A percentile compares a stretch with the other conserved stretches of the same genome.
These are phyloP conservation scores for Epichloe hybrida DNA, from an alignment of 2,329 filamentous ascomycete species.

Conservation along the genomic window DNA sequence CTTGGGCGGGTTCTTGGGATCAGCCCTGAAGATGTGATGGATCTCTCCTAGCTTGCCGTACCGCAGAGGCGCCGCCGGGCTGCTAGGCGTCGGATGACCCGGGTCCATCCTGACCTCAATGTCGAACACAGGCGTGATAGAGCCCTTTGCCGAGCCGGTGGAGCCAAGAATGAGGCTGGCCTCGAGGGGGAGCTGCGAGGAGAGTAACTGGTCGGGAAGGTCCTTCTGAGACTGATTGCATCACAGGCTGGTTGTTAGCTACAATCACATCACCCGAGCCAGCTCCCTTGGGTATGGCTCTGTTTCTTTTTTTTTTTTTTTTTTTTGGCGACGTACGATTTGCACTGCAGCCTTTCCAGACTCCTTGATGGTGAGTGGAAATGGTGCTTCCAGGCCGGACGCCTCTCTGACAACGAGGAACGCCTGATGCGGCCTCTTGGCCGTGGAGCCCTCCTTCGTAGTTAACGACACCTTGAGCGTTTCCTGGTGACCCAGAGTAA, in stretches of 20 bases:
- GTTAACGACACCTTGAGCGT: slow-evolving; percentile 73
- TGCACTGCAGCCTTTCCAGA: slow-evolving; percentile 77
- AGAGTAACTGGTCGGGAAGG: slow-evolving; percentile 69
- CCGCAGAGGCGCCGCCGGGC: slow-evolving; percentile 56
- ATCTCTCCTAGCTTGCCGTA: slow-evolving; percentile 80
- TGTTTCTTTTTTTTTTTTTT: background rate
- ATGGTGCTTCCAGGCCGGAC: slow-evolving; percentile 74
- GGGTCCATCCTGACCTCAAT: slow-evolving; percentile 53
- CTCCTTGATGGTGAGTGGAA: slow-evolving; percentile 71
- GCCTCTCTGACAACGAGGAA: slow-evolving; percentile 74
- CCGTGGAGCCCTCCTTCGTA: slow-evolving; percentile 61
- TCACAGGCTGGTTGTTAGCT: background rate
- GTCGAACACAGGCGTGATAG: slow-evolving; percentile 59
- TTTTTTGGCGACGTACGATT: slow-evolving; percentile 46
- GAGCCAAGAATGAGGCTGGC: slow-evolving; percentile 79
- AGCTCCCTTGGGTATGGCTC: background rate
- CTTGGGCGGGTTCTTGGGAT: slow-evolving; percentile 67
- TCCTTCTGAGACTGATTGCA: slow-evolving; percentile 65
- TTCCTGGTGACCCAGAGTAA: slow-evolving; percentile 55
- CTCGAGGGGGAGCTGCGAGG: slow-evolving; percentile 51
- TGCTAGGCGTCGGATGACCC: slow-evolving; percentile 40
- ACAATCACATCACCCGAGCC: background rate
- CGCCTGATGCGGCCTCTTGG: slow-evolving; percentile 83
- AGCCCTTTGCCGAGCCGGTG: slow-evolving; percentile 60
- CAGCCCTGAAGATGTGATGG: slow-evolving; percentile 74